Evolutionary conservation across 371 early-diverging fungal species (phyloP).

Genomic region (Saksenaea oblongispora): DNA sequence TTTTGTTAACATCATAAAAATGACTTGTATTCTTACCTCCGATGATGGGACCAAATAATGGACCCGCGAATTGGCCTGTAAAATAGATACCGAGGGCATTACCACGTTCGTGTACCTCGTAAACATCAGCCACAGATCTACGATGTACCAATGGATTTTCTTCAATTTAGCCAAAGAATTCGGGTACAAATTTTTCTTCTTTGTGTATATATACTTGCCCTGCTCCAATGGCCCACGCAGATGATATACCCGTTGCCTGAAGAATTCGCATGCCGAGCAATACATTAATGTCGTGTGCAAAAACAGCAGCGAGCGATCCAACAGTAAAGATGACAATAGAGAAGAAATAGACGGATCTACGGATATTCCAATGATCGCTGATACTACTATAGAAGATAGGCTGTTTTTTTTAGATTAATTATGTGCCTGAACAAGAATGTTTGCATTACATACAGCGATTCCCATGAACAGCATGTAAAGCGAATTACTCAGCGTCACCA

Average conservation of each 20-base stretch:
- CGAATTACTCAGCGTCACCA: constrained; percentile 60
- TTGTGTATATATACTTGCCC: constrained; percentile 36
- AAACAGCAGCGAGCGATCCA: constrained; percentile 70
- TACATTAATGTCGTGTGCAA: constrained; percentile 57
- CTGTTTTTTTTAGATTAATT: constrained; percentile 10
- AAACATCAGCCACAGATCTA: constrained; percentile 61
- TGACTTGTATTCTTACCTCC: constrained; percentile 24
- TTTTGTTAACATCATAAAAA: background rate
- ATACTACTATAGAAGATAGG: constrained; percentile 71
- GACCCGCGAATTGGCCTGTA: constrained; percentile 51
- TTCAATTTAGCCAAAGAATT: no score
- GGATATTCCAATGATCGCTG: constrained; percentile 69
- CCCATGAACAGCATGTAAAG: constrained; percentile 68
- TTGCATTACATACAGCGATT: constrained; percentile 44
- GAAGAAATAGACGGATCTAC: constrained; percentile 64
- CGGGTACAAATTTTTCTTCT: background rate
- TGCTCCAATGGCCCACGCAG: constrained; percentile 76
- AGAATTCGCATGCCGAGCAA: constrained; percentile 70
- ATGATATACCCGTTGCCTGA: constrained; percentile 78
- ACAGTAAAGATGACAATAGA: constrained; percentile 63
- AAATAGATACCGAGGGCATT: constrained; percentile 55
- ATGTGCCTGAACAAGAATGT: background rate
- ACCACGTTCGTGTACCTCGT: constrained; percentile 48
- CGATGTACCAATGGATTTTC: no score
- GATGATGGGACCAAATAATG: constrained; percentile 36